These are phyloP conservation scores for Coelastrella sp. DNA, from an alignment of 139 green algal species.

Conservation along the genomic window DNA sequence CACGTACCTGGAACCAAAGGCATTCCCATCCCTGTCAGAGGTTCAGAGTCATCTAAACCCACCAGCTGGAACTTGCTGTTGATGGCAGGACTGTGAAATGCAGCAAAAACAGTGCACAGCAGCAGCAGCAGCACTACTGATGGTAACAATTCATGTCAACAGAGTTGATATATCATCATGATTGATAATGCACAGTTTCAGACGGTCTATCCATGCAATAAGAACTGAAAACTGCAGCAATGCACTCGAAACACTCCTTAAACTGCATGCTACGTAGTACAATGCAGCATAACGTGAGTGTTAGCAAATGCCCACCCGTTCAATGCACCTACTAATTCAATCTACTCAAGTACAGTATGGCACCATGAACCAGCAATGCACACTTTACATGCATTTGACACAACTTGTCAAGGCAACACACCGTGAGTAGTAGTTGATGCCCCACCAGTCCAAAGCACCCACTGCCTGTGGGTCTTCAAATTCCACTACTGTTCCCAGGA, in stretches of 20 bases:
- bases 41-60: neutral
- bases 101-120: too few species aligned
- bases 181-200: too few species aligned
- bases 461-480: conserved; percentile 28
- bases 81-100: conserved; percentile 37
- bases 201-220: too few species aligned
- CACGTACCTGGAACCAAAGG: conserved; percentile 14
- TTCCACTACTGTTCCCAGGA: conserved; percentile 19
- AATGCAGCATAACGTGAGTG: too few species aligned
- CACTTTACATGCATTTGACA: too few species aligned
- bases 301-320: too few species aligned
- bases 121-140: conserved; percentile 12
- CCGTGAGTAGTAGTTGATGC: conserved; percentile 53
- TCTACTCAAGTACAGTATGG: neutral
- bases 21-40: conserved; percentile 44
- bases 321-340: too few species aligned
- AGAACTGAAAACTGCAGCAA: too few species aligned
- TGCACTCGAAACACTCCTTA: too few species aligned
- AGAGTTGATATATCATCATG: too few species aligned
- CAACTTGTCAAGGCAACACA: conserved; percentile 8
- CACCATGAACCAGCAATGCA: neutral
- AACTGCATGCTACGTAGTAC: too few species aligned
- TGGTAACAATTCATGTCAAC: neutral
- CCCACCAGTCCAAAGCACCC: conserved; percentile 43
- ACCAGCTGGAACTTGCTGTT: conserved; percentile 38